A percentile compares a stretch with the other conserved stretches of the same genome.
Conservation (phyloP, 441 rosid genomes). For the Erodium texanum region DNA sequence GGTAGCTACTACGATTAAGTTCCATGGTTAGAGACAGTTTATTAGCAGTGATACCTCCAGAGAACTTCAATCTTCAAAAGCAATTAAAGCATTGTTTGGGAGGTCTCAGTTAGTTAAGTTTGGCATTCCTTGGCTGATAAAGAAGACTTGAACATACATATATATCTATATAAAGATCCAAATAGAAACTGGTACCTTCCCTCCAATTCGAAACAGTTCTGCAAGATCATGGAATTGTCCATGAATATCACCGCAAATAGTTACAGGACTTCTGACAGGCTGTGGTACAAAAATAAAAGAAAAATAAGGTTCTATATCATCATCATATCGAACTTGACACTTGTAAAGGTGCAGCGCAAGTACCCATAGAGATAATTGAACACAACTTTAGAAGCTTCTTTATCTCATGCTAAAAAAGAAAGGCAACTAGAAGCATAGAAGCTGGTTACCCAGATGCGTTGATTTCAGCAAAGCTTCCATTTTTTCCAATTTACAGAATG, state of each 20-base stretch:
- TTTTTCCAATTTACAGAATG: background rate
- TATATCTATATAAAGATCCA: background rate
- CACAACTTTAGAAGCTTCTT: no score
- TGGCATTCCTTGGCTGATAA: no score
- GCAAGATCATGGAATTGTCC: conserved; percentile 74
- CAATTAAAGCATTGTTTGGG: no score
- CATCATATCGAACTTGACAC: background rate
- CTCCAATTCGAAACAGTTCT: conserved; percentile 37
- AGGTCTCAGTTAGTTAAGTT: no score
- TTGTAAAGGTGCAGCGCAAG: background rate
- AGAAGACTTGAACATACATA: no score
- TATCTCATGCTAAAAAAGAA: no score
- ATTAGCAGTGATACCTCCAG: no score
- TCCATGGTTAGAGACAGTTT: no score
- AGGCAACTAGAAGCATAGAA: conserved; percentile 11
- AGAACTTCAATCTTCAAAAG: no score
- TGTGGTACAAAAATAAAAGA: conserved; percentile 17
- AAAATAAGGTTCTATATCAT: conserved; percentile 2
- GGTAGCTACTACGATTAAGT: no score
- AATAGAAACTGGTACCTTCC: conserved; percentile 16
- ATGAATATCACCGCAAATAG: conserved; percentile 68
- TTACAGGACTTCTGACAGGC: conserved; percentile 23
- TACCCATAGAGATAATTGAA: background rate
- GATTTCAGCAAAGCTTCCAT: conserved; percentile 2
- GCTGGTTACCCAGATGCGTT: conserved; percentile 3